Evolutionary conservation across 139 green algal genomes (phyloP).

Genomic region (Micractinium sp.): DNA sequence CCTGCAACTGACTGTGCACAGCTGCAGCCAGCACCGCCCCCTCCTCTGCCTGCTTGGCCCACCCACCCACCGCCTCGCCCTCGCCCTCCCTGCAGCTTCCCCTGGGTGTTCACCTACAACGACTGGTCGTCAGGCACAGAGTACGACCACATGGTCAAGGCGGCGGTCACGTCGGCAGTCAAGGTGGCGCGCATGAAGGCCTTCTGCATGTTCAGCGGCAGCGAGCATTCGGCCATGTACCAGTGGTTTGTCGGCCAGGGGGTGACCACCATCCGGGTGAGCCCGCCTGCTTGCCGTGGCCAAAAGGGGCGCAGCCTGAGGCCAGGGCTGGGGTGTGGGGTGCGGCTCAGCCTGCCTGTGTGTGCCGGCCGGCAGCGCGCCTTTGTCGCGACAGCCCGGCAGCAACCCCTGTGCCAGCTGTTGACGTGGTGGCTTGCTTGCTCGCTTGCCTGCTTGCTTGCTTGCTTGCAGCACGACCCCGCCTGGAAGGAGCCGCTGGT

Average conservation of each 20-base stretch:
- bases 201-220: conserved; percentile 17
- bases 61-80: too few species aligned
- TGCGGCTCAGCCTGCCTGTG: not conserved
- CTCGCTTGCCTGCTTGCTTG: not conserved
- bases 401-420: not conserved
- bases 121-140: conserved; percentile 30
- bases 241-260: not conserved
- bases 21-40: not conserved
- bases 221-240: not conserved
- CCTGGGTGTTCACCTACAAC: conserved; percentile 36
- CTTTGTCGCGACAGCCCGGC: not conserved
- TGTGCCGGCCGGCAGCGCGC: not conserved
- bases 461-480: conserved; percentile 3
- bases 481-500: conserved; percentile 5
- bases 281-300: not conserved
- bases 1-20: not conserved
- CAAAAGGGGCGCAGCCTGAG: not conserved
- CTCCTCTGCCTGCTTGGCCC: too few species aligned
- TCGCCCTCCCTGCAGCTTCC: conserved; percentile 27
- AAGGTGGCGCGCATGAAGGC: conserved; percentile 10
- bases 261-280: conserved; percentile 15
- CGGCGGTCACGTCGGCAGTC: conserved; percentile 15
- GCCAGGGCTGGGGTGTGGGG: not conserved
- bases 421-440: too few species aligned
- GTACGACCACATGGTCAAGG: conserved; percentile 27